Evolutionary conservation across 2,329 filamentous ascomycete genomes (phyloP).

Genomic region (Corniculantispora saksenae): DNA sequence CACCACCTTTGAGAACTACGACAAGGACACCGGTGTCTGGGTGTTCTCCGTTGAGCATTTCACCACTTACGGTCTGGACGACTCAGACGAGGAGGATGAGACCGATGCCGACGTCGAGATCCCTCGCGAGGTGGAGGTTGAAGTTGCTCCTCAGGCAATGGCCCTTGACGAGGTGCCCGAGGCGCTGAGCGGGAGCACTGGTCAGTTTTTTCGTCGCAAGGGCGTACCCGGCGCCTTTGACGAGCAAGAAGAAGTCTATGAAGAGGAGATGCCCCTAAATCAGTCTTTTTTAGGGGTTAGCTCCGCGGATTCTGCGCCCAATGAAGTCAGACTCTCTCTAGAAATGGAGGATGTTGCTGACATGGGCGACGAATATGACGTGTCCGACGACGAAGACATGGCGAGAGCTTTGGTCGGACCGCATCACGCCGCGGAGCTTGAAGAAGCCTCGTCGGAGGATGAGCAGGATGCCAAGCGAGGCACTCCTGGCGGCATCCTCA

Average conservation of each 20-base stretch:
- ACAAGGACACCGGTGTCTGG: constrained; percentile 81
- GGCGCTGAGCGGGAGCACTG: constrained; percentile 52
- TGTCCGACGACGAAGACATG: constrained; percentile 70
- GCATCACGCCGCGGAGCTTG: constrained; percentile 75
- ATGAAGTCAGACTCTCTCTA: constrained; percentile 58
- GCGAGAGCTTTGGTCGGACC: constrained; percentile 75
- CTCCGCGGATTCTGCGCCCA: constrained; percentile 79
- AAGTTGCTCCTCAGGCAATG: constrained; percentile 31
- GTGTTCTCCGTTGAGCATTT: constrained; percentile 93
- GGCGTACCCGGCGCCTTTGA: constrained; percentile 81
- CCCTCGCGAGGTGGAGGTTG: constrained; percentile 33
- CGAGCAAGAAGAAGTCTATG: constrained; percentile 54
- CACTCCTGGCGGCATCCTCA: constrained; percentile 62
- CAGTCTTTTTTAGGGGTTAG: constrained; percentile 92
- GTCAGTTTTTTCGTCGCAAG: constrained; percentile 53
- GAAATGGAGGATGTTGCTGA: constrained; percentile 58
- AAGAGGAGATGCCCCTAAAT: constrained; percentile 55
- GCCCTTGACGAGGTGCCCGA: constrained; percentile 26
- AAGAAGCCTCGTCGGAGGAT: constrained; percentile 57
- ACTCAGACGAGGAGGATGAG: constrained; percentile 60
- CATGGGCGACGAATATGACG: constrained; percentile 76
- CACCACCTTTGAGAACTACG: constrained; percentile 81
- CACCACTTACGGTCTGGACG: constrained; percentile 89
- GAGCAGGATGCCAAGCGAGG: constrained; percentile 46
- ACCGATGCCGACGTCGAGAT: constrained; percentile 51